Evolutionary conservation across 2,329 filamentous ascomycete genomes (phyloP).

Genomic region (Pestalotiopsis sp.): DNA sequence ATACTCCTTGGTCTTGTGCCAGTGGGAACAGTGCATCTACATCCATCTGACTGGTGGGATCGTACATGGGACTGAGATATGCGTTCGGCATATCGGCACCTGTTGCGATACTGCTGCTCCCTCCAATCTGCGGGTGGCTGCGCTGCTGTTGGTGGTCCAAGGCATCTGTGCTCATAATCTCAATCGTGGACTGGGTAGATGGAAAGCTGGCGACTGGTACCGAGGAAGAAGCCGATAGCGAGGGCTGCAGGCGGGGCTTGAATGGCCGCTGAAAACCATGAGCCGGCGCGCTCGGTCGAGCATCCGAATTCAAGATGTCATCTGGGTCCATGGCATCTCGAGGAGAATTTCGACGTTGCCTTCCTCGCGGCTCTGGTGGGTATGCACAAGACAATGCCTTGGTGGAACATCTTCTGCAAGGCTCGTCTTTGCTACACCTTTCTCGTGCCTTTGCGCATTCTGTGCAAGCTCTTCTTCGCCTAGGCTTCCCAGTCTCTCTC

Average conservation of each 20-base stretch:
- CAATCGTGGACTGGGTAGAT: neutral
- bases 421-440: conserved; percentile 30
- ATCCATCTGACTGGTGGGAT: neutral
- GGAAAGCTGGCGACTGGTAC: neutral
- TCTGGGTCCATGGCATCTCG: neutral
- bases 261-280: neutral
- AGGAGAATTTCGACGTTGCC: neutral
- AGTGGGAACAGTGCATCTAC: neutral
- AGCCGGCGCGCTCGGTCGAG: neutral
- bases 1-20: neutral
- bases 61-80: neutral
- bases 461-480: conserved; percentile 28
- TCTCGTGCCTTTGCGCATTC: conserved; percentile 30
- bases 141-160: neutral
- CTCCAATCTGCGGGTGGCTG: neutral
- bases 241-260: neutral
- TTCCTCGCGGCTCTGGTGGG: conserved; percentile 14
- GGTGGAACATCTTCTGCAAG: conserved; percentile 27
- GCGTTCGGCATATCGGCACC: neutral
- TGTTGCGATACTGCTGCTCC: neutral
- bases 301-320: neutral
- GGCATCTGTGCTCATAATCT: neutral
- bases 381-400: conserved; percentile 29
- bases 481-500: conserved; percentile 19
- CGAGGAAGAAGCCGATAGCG: neutral